Conservation (phyloP, 805 yeast genomes). For the Hanseniaspora hatyaiensis region DNA sequence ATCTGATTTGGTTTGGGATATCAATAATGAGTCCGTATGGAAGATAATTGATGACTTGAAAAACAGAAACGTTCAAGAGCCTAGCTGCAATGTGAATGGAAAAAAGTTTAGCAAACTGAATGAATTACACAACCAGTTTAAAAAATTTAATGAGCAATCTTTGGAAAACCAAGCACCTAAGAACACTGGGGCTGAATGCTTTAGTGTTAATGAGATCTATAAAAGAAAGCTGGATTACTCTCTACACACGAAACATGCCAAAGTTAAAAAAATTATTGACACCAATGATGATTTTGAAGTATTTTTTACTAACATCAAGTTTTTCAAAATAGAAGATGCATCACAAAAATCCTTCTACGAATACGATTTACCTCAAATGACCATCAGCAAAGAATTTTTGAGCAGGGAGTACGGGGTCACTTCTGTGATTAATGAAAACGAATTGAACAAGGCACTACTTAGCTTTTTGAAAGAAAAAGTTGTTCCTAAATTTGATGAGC, state of each 20-base stretch:
- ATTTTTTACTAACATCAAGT: constrained; percentile 4
- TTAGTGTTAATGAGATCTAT: constrained; percentile 1
- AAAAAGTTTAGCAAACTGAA: constrained; percentile 12
- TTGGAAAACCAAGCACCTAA: not conserved
- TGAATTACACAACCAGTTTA: not conserved
- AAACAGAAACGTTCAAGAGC: not conserved
- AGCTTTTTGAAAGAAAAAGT: not conserved
- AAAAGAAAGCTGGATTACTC: not conserved
- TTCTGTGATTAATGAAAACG: not conserved
- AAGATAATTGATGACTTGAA: constrained; percentile 8
- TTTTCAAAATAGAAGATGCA: constrained; percentile 9
- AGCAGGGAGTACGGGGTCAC: not conserved
- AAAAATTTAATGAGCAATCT: not conserved
- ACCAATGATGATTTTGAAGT: not conserved
- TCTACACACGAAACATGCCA: constrained; percentile 1
- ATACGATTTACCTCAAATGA: constrained; percentile 1
- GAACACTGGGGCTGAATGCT: not conserved
- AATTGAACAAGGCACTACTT: not conserved
- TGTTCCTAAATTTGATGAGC: constrained; percentile 2
- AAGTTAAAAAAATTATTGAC: not conserved
- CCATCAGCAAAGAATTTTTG: not conserved
- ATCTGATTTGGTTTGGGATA: constrained; percentile 8
- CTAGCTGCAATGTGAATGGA: constrained; percentile 10
- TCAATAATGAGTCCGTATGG: constrained; percentile 8
- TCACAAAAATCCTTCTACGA: constrained; percentile 8